Evolutionary conservation across 805 yeast species (phyloP), one percentile per base, ranked within the genome.

Genomic region (Saturnispora diversa): DNA sequence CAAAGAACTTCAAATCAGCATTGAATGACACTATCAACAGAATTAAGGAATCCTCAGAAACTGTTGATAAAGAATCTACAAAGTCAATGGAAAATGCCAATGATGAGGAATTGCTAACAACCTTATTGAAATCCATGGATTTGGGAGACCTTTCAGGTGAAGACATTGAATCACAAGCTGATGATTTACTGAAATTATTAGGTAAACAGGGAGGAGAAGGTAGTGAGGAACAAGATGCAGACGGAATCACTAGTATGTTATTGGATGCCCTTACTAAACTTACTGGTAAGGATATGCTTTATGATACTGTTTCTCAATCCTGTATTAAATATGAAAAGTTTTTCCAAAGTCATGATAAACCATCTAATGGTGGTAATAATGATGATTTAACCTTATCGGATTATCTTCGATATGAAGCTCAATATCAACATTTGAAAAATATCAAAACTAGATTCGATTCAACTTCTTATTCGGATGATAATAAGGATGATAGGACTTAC

Each of bases 231-330:
- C 72, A 60, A 10, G 37, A 31, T 3, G 50, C 44, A 20, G 66
- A 55, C 6, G 60, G 54, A 28, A 61, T 81, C 47, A 66, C 80
- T 20, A 74, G 75, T 44, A 62, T 85, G 35, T 62, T 85, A 45
- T 71, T 69, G 15, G 85, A 83, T 27, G 77, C 90, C 77, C 67
- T 90, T 52, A 80, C 77, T 46, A 90, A 87, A 55, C 70, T 90
- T 57, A 75, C 92, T 6, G 76, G 92, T 5, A 90, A 87, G 54
- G 88, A 80, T 43, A 83, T 88, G 16, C 68, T 90, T 28, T 88
- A 84, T 55, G 94, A 82, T 50, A 96, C 97, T 2, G 70, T 90
- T 62, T 82, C 80, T 53, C 95, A 86, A 45, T 69, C 88, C 56
- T 75, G 79, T 48, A 62, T 66, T 10, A 84, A 84, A 54, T 85